A percentile compares a stretch with the other conserved stretches of the same genome.
These are phyloP conservation scores for Melampsora larici-populina DNA, from an alignment of 1,284 basidiomycete genomes.

Conservation along the genomic window DNA sequence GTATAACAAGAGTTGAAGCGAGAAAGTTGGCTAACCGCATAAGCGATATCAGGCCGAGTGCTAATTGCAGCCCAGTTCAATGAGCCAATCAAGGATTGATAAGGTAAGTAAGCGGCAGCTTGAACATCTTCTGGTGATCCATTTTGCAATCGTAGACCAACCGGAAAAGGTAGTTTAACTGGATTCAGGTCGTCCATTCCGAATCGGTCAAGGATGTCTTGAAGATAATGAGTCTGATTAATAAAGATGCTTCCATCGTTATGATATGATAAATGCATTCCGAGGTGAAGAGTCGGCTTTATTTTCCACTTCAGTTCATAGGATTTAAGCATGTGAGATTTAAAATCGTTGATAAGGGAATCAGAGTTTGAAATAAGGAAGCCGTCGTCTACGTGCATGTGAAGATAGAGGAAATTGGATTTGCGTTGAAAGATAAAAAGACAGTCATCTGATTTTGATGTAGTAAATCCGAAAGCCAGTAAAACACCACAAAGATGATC, in stretches of 20 bases:
- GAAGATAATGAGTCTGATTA: background rate
- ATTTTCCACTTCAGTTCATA: background rate
- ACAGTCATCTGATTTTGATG: background rate
- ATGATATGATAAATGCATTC: background rate
- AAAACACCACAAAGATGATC: background rate
- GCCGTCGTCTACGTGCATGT: background rate
- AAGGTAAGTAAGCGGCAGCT: background rate
- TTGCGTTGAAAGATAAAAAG: background rate
- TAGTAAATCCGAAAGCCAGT: background rate
- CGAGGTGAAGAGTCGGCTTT: background rate
- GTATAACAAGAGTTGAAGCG: background rate
- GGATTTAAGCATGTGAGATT: background rate
- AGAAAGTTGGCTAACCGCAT: too few species aligned
- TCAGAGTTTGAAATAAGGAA: background rate
- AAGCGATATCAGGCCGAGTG: too few species aligned
- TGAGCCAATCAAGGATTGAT: background rate
- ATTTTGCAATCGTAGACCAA: too few species aligned
- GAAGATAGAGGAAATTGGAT: background rate
- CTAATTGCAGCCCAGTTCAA: too few species aligned
- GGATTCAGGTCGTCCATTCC: background rate
- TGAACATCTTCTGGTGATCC: background rate
- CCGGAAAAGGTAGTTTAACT: background rate
- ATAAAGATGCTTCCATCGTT: background rate
- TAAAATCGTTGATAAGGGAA: background rate
- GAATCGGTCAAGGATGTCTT: background rate